Conservation (phyloP, 2,329 filamentous ascomycete genomes). For the Sarocladium kiliense region DNA sequence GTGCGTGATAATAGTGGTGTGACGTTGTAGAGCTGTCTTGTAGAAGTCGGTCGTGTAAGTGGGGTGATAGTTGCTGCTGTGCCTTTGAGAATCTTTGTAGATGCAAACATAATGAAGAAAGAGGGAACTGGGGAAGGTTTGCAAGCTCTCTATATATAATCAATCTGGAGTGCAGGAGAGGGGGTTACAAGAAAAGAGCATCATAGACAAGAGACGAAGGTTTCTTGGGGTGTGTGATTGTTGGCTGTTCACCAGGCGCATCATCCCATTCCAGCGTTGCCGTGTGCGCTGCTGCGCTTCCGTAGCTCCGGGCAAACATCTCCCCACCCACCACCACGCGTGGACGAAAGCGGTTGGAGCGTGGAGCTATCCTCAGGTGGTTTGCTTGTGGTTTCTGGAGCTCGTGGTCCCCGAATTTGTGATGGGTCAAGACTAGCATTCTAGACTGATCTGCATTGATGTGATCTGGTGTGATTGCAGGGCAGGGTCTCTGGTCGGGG, state of each 20-base stretch:
- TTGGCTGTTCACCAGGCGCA: neutral
- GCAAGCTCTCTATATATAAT: neutral
- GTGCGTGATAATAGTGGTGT: neutral
- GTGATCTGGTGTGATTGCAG: neutral
- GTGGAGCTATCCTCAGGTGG: neutral
- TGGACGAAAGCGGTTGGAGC: neutral
- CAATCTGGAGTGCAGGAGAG: neutral
- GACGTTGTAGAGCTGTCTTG: neutral
- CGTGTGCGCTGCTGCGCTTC: neutral
- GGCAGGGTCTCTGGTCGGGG: too few relatives aligned
- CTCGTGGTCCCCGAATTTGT: neutral
- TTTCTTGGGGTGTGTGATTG: neutral
- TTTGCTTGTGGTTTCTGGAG: neutral
- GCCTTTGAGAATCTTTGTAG: neutral
- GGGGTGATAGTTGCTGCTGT: neutral
- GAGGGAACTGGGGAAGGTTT: neutral
- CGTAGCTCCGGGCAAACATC: neutral
- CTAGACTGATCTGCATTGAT: neutral
- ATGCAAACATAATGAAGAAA: slow-evolving; percentile 4
- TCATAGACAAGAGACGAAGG: neutral
- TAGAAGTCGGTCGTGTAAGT: neutral
- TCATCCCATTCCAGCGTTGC: neutral
- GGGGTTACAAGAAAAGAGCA: neutral
- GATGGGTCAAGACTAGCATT: neutral
- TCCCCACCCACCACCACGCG: neutral